Percentiles rank a stretch among this genome's conserved stretches.
Evolutionary conservation across 2,329 filamentous ascomycete genomes (phyloP).

Genomic region (Hymenoscyphus albidus): DNA sequence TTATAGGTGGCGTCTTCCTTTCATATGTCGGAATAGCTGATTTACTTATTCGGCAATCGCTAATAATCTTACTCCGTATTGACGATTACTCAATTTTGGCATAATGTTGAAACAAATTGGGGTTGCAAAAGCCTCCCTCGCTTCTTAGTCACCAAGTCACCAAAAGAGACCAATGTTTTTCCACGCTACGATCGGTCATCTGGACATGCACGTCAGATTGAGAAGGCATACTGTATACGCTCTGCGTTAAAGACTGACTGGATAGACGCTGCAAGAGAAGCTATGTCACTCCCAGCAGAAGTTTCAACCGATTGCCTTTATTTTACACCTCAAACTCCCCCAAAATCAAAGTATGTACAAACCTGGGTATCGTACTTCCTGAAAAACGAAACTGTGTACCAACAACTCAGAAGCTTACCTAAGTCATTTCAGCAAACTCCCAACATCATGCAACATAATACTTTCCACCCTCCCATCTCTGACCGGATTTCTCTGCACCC

Average conservation of each 20-base stretch:
- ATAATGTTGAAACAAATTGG: too few species aligned
- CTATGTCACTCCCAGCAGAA: too few species aligned
- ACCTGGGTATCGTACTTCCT: not conserved
- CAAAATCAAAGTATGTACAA: not conserved
- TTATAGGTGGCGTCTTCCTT: not conserved
- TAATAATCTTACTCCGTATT: not conserved
- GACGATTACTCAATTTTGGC: too few species aligned
- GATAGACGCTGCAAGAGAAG: too few species aligned
- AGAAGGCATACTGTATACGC: too few species aligned
- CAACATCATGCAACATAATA: constrained; percentile 32
- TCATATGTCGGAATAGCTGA: not conserved
- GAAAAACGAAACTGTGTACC: not conserved
- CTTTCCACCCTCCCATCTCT: constrained; percentile 23
- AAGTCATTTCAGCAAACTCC: constrained; percentile 26
- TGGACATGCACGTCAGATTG: too few species aligned
- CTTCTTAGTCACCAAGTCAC: too few species aligned
- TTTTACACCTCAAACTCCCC: not conserved
- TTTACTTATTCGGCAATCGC: not conserved
- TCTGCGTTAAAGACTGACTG: too few species aligned
- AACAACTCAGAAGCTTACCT: not conserved
- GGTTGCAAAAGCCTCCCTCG: too few species aligned
- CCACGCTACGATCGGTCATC: too few species aligned
- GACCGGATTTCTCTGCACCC: constrained; percentile 22
- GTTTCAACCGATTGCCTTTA: too few species aligned
- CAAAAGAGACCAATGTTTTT: too few species aligned